phyloP scores from a whole-genome alignment of 73 alveolate genomes.

The Uronychia binucleata region DNA sequence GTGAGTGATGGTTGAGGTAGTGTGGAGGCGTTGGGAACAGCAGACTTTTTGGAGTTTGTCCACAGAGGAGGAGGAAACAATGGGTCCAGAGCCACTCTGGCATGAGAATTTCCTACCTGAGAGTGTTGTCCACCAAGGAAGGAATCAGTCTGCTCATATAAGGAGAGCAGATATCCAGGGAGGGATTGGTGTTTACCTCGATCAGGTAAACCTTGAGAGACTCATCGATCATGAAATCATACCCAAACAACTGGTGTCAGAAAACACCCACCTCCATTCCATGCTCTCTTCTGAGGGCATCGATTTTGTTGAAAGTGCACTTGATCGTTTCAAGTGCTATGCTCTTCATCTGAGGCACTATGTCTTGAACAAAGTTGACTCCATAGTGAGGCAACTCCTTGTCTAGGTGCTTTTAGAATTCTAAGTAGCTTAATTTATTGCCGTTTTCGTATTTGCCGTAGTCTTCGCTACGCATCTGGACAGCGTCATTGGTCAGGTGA shows the following conservation, averaged over 20 bases:
- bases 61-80: slow-evolving; percentile 36
- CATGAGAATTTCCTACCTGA: too few species aligned
- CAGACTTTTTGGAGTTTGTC: too few species aligned
- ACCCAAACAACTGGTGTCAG: slow-evolving; percentile 61
- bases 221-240: slow-evolving; percentile 88
- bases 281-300: slow-evolving; percentile 65
- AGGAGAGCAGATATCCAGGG: slow-evolving; percentile 78
- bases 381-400: slow-evolving; percentile 51
- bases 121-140: slow-evolving; percentile 79
- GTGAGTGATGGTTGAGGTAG: too few species aligned
- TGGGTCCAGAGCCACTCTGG: slow-evolving; percentile 16
- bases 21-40: too few species aligned
- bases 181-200: slow-evolving; percentile 88
- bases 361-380: slow-evolving; percentile 50
- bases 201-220: slow-evolving; percentile 79
- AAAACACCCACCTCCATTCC: slow-evolving; percentile 57
- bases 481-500: slow-evolving; percentile 97
- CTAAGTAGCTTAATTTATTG: slow-evolving; percentile 77
- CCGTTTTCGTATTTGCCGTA: slow-evolving; percentile 96
- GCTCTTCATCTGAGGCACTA: slow-evolving; percentile 75
- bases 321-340: slow-evolving; percentile 78
- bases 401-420: slow-evolving; percentile 81
- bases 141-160: slow-evolving; percentile 81
- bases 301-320: slow-evolving; percentile 65
- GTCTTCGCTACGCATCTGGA: slow-evolving; percentile 89